Evolutionary conservation across 768 basidiomycete genomes (phyloP).

Genomic region (Lentinula detonsa): DNA sequence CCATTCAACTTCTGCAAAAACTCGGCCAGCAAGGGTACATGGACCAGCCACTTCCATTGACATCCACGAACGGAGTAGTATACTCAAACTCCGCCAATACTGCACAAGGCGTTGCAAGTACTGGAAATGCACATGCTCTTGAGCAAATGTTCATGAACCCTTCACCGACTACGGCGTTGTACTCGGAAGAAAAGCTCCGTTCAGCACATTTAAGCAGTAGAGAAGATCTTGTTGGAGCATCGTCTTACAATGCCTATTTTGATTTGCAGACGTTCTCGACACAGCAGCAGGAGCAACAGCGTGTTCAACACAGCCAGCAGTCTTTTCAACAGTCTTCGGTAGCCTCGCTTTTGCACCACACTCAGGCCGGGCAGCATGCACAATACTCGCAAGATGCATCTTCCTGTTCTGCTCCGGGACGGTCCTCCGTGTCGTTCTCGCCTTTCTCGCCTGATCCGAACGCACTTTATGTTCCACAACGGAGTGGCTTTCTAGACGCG

Average conservation of each 20-base stretch:
- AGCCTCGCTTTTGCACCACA: not conserved
- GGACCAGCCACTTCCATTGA: conserved; percentile 9
- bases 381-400: conserved; percentile 7
- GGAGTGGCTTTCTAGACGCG: not conserved
- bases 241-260: conserved; percentile 2
- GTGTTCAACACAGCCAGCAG: not conserved
- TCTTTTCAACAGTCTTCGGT: not conserved
- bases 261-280: conserved; percentile 8
- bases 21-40: conserved; percentile 37
- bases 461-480: conserved; percentile 19
- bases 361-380: not conserved
- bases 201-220: conserved; percentile 9
- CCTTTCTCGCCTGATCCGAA: conserved; percentile 80
- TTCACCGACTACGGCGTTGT: conserved; percentile 2
- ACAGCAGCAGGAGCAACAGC: not conserved
- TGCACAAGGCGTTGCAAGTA: not conserved
- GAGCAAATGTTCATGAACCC: conserved; percentile 12
- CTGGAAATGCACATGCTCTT: not conserved
- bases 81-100: not conserved
- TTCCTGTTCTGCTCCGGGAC: not conserved
- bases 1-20: conserved; percentile 55
- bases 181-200: conserved; percentile 13
- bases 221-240: conserved; percentile 5
- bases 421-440: conserved; percentile 38
- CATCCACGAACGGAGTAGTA: not conserved